Conservation (phyloP, 768 basidiomycete species). For the Cubamyces lactineus region DNA sequence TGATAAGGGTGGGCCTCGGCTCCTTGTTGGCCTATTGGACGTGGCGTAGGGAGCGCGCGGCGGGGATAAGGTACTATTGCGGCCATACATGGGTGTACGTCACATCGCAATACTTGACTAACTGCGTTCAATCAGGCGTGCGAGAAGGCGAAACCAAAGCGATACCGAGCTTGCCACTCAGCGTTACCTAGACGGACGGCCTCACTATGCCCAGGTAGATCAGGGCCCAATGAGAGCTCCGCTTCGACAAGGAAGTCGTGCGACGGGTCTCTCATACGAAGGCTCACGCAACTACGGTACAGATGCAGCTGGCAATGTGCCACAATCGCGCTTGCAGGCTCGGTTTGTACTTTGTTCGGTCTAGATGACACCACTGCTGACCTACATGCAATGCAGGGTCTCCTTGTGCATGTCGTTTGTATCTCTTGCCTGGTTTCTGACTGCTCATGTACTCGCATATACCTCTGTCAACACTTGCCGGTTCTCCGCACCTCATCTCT, state of each 20-base stretch:
- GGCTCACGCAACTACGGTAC: constrained; percentile 1
- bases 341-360: constrained; percentile 26
- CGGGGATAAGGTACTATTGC: constrained; percentile 21
- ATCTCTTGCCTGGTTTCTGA: constrained; percentile 82
- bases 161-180: constrained; percentile 30
- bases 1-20: constrained; percentile 54
- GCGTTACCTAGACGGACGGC: constrained; percentile 27
- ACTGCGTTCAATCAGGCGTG: neutral
- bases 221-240: neutral
- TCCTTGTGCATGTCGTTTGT: constrained; percentile 68
- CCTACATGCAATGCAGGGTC: constrained; percentile 43
- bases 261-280: constrained; percentile 15
- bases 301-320: constrained; percentile 9
- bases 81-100: neutral
- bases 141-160: constrained; percentile 5
- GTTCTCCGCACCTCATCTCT: constrained; percentile 73
- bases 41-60: constrained; percentile 40
- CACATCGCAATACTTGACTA: neutral
- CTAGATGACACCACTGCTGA: neutral
- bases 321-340: constrained; percentile 34
- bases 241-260: constrained; percentile 1
- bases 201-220: constrained; percentile 7
- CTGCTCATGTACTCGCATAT: constrained; percentile 79
- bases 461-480: constrained; percentile 78
- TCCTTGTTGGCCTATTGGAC: constrained; percentile 59